phyloP scores from a whole-genome alignment of 1,139 yeast species.

The Pichia sp. region DNA sequence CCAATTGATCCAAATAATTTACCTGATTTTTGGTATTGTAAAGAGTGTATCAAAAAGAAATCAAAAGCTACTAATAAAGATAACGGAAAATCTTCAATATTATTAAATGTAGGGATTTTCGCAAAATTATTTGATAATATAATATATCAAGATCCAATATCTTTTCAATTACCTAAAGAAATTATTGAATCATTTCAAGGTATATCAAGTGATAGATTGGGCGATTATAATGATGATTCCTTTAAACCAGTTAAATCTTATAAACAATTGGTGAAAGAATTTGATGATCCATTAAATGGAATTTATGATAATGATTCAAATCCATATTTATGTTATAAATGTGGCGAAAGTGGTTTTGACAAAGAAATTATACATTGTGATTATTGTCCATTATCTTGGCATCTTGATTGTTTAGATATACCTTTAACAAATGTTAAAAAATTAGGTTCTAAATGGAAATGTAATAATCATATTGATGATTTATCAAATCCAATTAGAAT shows the following conservation, averaged over 20 bases:
- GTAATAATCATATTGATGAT: conserved; percentile 80
- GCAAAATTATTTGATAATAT: conserved; percentile 56
- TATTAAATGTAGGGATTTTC: conserved; percentile 42
- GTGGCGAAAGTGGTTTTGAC: conserved; percentile 63
- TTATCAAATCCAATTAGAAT: conserved; percentile 42
- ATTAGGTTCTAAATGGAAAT: conserved; percentile 82
- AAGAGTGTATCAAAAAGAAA: conserved; percentile 50
- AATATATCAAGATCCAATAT: conserved; percentile 60
- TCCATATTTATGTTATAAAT: conserved; percentile 66
- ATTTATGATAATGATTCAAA: conserved; percentile 60
- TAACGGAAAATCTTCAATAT: conserved; percentile 14
- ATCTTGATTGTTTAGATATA: conserved; percentile 77
- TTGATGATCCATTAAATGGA: conserved; percentile 52
- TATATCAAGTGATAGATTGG: conserved; percentile 59
- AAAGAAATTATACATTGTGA: conserved; percentile 70
- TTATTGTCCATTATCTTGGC: conserved; percentile 85
- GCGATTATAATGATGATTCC: conserved; percentile 63
- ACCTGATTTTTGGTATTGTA: conserved; percentile 90
- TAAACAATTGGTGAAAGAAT: conserved; percentile 36
- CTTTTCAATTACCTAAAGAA: conserved; percentile 62
- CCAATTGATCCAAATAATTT: conserved; percentile 69
- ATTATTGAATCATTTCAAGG: conserved; percentile 67
- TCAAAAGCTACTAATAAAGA: conserved; percentile 17
- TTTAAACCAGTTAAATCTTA: conserved; percentile 46
- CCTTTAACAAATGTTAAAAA: conserved; percentile 74